These are phyloP conservation scores for Pisolithus thermaeus DNA, from an alignment of 1,284 basidiomycete species.

Conservation along the genomic window DNA sequence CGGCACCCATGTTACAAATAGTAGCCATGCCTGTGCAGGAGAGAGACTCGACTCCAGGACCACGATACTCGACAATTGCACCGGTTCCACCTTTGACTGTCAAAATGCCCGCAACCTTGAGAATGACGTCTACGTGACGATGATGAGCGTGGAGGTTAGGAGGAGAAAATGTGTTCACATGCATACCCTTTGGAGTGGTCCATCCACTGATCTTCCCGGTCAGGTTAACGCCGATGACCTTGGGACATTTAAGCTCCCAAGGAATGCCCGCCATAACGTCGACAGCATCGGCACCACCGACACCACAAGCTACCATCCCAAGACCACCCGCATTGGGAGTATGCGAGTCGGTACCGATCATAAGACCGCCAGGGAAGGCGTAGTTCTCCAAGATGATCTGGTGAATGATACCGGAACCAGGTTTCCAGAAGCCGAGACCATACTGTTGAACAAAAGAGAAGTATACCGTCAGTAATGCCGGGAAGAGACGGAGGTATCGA, in stretches of 20 bases:
- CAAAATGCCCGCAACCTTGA: slow-evolving; percentile 95
- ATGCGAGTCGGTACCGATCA: slow-evolving; percentile 99
- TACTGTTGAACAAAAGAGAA: slow-evolving; percentile 46
- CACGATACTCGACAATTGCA: slow-evolving; percentile 93
- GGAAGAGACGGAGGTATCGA: background rate
- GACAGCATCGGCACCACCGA: slow-evolving; percentile 98
- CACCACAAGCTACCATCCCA: slow-evolving; percentile 98
- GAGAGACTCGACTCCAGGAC: slow-evolving; percentile 91
- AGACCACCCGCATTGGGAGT: slow-evolving; percentile 99
- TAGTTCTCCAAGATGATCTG: slow-evolving; percentile 99
- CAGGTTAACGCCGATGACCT: slow-evolving; percentile 97
- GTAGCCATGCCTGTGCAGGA: slow-evolving; percentile 99
- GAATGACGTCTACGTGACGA: slow-evolving; percentile 72
- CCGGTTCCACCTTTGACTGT: slow-evolving; percentile 98
- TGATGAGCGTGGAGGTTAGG: background rate
- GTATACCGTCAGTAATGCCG: background rate
- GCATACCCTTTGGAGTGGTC: slow-evolving; percentile 91
- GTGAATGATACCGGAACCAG: slow-evolving; percentile 97
- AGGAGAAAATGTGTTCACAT: slow-evolving; percentile 12
- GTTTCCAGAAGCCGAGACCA: slow-evolving; percentile 99
- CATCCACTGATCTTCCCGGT: slow-evolving; percentile 94
- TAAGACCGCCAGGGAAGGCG: slow-evolving; percentile 97
- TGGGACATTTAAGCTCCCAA: slow-evolving; percentile 99
- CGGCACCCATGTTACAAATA: slow-evolving; percentile 99
- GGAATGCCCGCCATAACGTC: slow-evolving; percentile 97